Percentiles rank a stretch among this genome's conserved stretches.
phyloP scores from a whole-genome alignment of 352 stramenopile species.

The Plasmopara muralis region DNA sequence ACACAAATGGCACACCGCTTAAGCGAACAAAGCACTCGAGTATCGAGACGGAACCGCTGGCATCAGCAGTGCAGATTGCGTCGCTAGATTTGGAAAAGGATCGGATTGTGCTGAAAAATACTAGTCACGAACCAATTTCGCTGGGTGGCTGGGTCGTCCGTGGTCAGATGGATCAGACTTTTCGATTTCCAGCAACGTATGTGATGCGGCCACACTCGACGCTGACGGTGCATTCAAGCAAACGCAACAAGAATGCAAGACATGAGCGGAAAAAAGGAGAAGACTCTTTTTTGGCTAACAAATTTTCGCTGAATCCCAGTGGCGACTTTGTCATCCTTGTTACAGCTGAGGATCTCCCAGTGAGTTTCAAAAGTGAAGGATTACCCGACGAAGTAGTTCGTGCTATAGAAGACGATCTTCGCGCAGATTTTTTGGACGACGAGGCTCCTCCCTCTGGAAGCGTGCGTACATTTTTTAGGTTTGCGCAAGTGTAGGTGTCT shows the following conservation, averaged over 20 bases:
- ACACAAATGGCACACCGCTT: constrained; percentile 9
- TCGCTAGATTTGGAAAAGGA: constrained; percentile 69
- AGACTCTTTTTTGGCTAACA: constrained; percentile 73
- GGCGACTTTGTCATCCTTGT: constrained; percentile 64
- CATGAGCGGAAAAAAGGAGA: constrained; percentile 63
- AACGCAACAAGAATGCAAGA: constrained; percentile 73
- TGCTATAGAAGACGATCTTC: constrained; percentile 46
- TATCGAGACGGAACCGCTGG: not conserved
- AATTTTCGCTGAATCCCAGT: constrained; percentile 65
- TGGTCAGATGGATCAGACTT: constrained; percentile 54
- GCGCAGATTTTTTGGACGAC: constrained; percentile 46
- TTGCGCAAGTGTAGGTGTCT: constrained; percentile 3
- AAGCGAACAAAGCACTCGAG: constrained; percentile 46
- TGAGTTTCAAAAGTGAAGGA: constrained; percentile 59
- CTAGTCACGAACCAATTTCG: constrained; percentile 45
- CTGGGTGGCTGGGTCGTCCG: constrained; percentile 65
- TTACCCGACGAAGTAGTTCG: constrained; percentile 54
- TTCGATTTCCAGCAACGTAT: constrained; percentile 63
- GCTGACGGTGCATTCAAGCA: constrained; percentile 72
- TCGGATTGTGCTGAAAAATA: constrained; percentile 70
- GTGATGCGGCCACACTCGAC: constrained; percentile 60
- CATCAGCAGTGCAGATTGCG: constrained; percentile 48
- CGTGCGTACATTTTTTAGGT: constrained; percentile 21
- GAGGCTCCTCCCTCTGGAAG: constrained; percentile 42
- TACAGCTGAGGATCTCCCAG: constrained; percentile 56